A percentile compares a stretch with the other conserved stretches of the same genome.
phyloP scores from a whole-genome alignment of 306 rosid genomes.

The Lathyrus aphaca region DNA sequence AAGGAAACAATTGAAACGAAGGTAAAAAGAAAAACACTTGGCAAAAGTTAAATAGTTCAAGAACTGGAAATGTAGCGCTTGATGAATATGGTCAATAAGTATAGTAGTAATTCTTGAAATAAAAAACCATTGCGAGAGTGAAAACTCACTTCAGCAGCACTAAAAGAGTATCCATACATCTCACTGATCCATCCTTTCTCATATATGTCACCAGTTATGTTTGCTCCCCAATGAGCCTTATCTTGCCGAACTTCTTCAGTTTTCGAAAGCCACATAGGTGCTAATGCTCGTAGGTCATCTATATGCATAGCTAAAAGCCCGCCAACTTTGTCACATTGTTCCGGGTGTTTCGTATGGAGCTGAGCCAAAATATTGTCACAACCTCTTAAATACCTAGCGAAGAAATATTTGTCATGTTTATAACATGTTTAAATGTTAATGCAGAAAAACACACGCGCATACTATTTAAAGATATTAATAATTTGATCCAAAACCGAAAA shows the following conservation, averaged over 20 bases:
- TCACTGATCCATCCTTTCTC: slow-evolving; percentile 94
- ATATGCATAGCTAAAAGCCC: slow-evolving; percentile 94
- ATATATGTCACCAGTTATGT: slow-evolving; percentile 86
- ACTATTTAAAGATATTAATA: slow-evolving; percentile 20
- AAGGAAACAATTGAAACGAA: not conserved
- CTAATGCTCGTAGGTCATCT: slow-evolving; percentile 79
- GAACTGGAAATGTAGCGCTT: slow-evolving; percentile 13
- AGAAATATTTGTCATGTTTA: slow-evolving; percentile 25
- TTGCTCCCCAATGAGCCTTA: slow-evolving; percentile 81
- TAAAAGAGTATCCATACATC: slow-evolving; percentile 95
- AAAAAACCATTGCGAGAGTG: slow-evolving; percentile 3
- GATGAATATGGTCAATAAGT: slow-evolving; percentile 1
- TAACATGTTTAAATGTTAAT: slow-evolving; percentile 9
- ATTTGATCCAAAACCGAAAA: not conserved
- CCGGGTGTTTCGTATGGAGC: slow-evolving; percentile 81
- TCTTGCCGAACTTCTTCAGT: slow-evolving; percentile 92
- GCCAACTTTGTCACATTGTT: slow-evolving; percentile 87
- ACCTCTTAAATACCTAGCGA: slow-evolving; percentile 76
- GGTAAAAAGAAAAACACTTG: slow-evolving; percentile 17
- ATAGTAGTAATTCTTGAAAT: not conserved
- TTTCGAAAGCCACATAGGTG: slow-evolving; percentile 95
- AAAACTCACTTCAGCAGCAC: slow-evolving; percentile 87
- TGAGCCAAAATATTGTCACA: slow-evolving; percentile 80
- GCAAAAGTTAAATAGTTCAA: slow-evolving; percentile 4
- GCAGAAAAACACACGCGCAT: not conserved